Base-by-base conservation (phyloP, 2,329 filamentous ascomycete genomes). In the Ophiostoma populinum region DNA sequence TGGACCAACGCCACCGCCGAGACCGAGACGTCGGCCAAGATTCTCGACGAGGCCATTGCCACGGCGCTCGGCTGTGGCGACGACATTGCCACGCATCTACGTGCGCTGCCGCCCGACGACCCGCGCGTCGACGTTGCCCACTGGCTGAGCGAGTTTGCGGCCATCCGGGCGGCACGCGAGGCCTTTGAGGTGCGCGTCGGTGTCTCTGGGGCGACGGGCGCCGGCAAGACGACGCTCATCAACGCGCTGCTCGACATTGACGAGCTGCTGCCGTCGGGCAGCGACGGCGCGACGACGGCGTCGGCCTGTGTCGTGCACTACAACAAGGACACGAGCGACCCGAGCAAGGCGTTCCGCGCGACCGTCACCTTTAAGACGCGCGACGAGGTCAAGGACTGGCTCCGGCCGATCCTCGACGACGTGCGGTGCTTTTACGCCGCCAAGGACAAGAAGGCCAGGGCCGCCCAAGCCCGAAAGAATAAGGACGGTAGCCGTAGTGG, bases 251-350 rank as follows among this genome's bases (percentile, higher is more conserved):
- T 40, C 8, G 35, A 32, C 30, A 12, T n/a, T 13, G 8, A 36
- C 10, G 38, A 42, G 20, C 32, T 40, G 11, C 24, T 42, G 12
- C 40, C 40, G 5, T 38, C 35, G 4, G 40, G 40, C 21, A 36
- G 37, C 16, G 32, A 42, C 12, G 32, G 30, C 7, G 40, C 40
- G 1, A 26, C 40, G 12, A 42, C 40, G 8, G 32, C 35, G 3
- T 17, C 35, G 2, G 32, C 32, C 10, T 42, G 40, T n/a, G 22
- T 24, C 4, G 22, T 42, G 4, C 40, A 38, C 7, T 13, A 24
- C 20, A 33, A 32, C 28, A 21, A n/a, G 5, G 30, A 24, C 7
- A 7, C 17, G 1, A 10, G 24, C 3, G 8, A 5, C 13, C n/a
- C 21, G 5, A 20, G 10, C 6, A 16, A 24, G 10, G 18, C 8